phyloP scores from a whole-genome alignment of 2,329 filamentous ascomycete genomes.

The Pseudohalonectria lignicola region DNA sequence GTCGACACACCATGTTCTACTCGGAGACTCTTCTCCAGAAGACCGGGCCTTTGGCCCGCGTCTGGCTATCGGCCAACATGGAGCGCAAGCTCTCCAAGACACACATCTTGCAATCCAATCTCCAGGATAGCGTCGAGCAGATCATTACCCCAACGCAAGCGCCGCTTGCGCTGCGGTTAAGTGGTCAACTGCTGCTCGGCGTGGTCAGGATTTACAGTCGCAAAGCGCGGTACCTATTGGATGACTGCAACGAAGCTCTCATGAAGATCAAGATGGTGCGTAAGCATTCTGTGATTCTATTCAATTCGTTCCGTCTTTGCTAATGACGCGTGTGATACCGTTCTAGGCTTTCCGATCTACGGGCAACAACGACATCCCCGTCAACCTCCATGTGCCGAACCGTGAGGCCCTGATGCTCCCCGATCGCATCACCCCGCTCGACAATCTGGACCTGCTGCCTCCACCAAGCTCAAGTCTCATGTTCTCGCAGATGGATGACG shows the following conservation, averaged over 20 bases:
- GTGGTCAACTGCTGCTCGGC: conserved; percentile 85
- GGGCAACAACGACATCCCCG: conserved; percentile 91
- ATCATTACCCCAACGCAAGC: conserved; percentile 88
- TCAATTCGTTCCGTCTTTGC: no score
- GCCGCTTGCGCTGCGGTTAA: conserved; percentile 87
- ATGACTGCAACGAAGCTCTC: conserved; percentile 94
- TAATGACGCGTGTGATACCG: no score
- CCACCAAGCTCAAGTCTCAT: conserved; percentile 78
- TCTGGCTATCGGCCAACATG: conserved; percentile 96
- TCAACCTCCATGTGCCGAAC: conserved; percentile 67
- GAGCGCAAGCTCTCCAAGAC: conserved; percentile 98
- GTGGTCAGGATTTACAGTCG: conserved; percentile 96
- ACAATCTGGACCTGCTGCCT: conserved; percentile 65
- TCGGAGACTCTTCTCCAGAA: conserved; percentile 92
- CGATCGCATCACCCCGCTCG: conserved; percentile 86
- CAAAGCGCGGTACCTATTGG: conserved; percentile 90
- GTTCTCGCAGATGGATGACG: conserved; percentile 61
- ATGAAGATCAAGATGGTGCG: conserved; percentile 97
- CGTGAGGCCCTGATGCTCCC: conserved; percentile 81
- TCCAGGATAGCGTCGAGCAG: conserved; percentile 86
- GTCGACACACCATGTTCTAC: no score
- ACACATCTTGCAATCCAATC: conserved; percentile 87
- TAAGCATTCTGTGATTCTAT: no score
- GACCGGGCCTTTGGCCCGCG: conserved; percentile 91
- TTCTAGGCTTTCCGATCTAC: conserved; percentile 80